Conservation (phyloP, 371 early-diverging fungal genomes). For the Mucor sp. region DNA sequence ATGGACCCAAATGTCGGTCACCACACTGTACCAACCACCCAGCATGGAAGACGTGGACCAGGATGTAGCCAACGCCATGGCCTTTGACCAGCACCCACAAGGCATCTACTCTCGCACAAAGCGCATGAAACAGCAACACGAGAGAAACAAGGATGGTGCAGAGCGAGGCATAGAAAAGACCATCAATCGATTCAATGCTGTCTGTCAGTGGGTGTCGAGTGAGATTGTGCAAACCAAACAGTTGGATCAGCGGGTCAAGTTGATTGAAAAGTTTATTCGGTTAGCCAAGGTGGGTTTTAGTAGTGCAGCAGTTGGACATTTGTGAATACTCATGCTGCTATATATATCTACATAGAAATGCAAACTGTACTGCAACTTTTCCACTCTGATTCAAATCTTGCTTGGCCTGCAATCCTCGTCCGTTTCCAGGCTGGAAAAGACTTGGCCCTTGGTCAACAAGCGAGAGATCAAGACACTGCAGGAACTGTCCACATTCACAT, state of each 20-base stretch:
- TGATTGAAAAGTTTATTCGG: constrained; percentile 75
- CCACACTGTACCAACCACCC: constrained; percentile 6
- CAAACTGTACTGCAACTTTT: constrained; percentile 63
- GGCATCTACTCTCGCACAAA: constrained; percentile 23
- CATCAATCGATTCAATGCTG: constrained; percentile 70
- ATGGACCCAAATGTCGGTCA: constrained; percentile 56
- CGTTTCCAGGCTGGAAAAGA: constrained; percentile 60
- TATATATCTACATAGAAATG: constrained; percentile 59
- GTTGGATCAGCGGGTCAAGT: constrained; percentile 57
- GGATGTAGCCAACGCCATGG: not conserved
- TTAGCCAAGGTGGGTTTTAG: constrained; percentile 58
- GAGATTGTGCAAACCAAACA: constrained; percentile 63
- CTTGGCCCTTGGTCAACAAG: constrained; percentile 60
- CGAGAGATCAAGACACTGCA: constrained; percentile 55
- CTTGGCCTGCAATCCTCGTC: constrained; percentile 65
- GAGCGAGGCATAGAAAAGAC: constrained; percentile 58
- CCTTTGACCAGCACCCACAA: constrained; percentile 1
- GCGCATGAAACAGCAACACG: constrained; percentile 23
- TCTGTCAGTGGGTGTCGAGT: constrained; percentile 74
- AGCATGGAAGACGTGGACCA: not conserved
- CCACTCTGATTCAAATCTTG: constrained; percentile 63
- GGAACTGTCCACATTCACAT: constrained; percentile 54
- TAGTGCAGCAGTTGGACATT: not conserved
- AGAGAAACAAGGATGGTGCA: not conserved
- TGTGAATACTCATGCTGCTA: too few species aligned